These are phyloP conservation scores for Ceratocystis harringtonii DNA, from an alignment of 2,329 filamentous ascomycete genomes.

Conservation along the genomic window DNA sequence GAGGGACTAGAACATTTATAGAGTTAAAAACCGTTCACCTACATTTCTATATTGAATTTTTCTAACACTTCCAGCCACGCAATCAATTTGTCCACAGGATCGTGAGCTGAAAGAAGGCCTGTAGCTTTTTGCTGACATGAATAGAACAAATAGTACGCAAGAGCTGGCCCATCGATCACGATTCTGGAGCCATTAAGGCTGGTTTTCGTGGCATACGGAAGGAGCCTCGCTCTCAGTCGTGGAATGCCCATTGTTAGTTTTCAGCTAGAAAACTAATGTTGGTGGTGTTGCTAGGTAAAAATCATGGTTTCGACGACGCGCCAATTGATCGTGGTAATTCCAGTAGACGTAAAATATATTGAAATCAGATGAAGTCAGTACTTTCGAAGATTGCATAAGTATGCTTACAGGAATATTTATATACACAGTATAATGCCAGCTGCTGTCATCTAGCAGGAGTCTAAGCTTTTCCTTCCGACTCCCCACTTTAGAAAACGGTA, in stretches of 20 bases:
- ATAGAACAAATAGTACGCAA: slow-evolving; percentile 44
- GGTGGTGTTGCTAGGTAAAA: neutral
- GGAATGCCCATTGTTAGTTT: slow-evolving; percentile 41
- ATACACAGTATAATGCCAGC: neutral
- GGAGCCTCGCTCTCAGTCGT: slow-evolving; percentile 37
- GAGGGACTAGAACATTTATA: slow-evolving; percentile 15
- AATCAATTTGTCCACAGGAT: slow-evolving; percentile 44
- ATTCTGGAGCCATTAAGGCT: slow-evolving; percentile 30
- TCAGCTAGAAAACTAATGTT: neutral
- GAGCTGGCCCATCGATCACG: slow-evolving; percentile 61
- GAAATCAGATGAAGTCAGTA: neutral
- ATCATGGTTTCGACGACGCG: neutral
- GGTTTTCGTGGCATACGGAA: slow-evolving; percentile 34
- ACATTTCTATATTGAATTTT: slow-evolving; percentile 46
- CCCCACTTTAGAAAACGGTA: neutral
- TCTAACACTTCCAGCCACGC: slow-evolving; percentile 48
- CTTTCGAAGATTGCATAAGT: neutral
- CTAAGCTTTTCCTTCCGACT: neutral
- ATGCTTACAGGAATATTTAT: neutral
- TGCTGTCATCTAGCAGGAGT: too few relatives aligned
- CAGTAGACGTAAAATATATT: neutral
- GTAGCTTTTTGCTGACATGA: neutral
- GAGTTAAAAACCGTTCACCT: slow-evolving; percentile 20
- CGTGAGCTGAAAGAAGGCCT: slow-evolving; percentile 32
- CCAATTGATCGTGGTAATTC: neutral